phyloP scores from a whole-genome alignment of 305 asterid species.

The Petunia hybrid region DNA sequence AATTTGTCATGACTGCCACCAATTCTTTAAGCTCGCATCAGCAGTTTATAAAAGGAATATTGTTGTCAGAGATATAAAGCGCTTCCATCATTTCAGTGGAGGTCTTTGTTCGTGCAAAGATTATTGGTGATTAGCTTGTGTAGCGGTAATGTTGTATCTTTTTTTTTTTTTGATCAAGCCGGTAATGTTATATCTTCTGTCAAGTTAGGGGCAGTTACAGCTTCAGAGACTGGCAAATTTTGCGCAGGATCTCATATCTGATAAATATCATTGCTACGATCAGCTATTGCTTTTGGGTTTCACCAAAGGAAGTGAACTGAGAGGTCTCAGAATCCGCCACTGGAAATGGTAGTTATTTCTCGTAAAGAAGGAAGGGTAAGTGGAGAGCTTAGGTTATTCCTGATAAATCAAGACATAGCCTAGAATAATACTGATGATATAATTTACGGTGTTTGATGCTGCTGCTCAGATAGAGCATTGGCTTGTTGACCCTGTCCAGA shows the following conservation, averaged over 20 bases:
- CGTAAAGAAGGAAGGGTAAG: not conserved
- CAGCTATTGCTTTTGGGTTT: conserved; percentile 3
- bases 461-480: not conserved
- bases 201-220: conserved; percentile 1
- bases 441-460: conserved; percentile 2
- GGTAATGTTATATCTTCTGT: not conserved
- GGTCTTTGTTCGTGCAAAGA: conserved; percentile 37
- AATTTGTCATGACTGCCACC: conserved; percentile 39
- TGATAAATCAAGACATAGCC: not conserved
- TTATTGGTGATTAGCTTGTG: conserved; percentile 32
- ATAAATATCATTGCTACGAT: not conserved
- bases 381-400: not conserved
- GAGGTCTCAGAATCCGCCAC: conserved; percentile 18
- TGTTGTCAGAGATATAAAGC: conserved; percentile 36
- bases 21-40: conserved; percentile 36
- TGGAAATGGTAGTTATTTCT: conserved; percentile 5
- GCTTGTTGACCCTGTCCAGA: not conserved
- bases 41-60: conserved; percentile 36
- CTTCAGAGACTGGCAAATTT: not conserved
- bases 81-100: conserved; percentile 36
- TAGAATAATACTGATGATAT: not conserved
- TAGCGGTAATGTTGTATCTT: not conserved
- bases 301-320: conserved; percentile 14
- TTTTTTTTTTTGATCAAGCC: too few species aligned
- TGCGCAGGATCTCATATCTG: not conserved